Base-by-base conservation (phyloP, 139 green algal species). In the Trebouxia sp. region DNA sequence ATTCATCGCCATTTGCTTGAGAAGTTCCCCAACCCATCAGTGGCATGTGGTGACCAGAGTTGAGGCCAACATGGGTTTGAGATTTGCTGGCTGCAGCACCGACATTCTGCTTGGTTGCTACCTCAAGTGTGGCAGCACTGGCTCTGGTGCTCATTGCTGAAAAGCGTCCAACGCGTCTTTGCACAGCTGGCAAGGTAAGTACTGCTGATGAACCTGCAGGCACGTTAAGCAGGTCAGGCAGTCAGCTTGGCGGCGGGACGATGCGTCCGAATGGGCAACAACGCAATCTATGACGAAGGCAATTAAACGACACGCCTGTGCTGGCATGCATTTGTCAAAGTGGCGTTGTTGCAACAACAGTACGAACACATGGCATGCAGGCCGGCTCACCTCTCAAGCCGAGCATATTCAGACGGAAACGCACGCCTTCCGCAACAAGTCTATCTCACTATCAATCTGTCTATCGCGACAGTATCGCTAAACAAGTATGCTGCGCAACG, bases 11-110 rank as follows among this genome's bases (percentile, higher is more conserved):
- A 17, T 47, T 62, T 48, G 72, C 72, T n/a, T 38, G 26, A 14
- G 45, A 79, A 17, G 72, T 79, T 38, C 72, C 72, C 43, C 43
- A 62, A 6, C 72, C 72, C 14, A 79, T 12, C 6, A 79, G 30
- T 30, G 72, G 72, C 45, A 79, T 79, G 28, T 32, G 37, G 45
- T 79, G 37, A 7, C 72, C 72, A 32, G 72, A 79, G 30, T 79
- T 79, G 42, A 79, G 43, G 11, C 48, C 48, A 26, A 65, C 72
- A 77, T 77, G 41, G 14, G 69, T 77, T n/a, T 77, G 62, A 41
- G 62, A 72, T 72, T 72, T 72, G 62, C 62, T 72, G 3, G 62
- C 62, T 30, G 62, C 62, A 42, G 62, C 62, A 28, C 62, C 62
- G 5, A 72, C 62, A 37, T 72, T 72, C 26, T 72, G 62, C 35